A percentile compares a stretch with the other conserved stretches of the same genome.
Evolutionary conservation across 192 early-diverging fungal genomes (phyloP).

Genomic region (Physocladia obscura): DNA sequence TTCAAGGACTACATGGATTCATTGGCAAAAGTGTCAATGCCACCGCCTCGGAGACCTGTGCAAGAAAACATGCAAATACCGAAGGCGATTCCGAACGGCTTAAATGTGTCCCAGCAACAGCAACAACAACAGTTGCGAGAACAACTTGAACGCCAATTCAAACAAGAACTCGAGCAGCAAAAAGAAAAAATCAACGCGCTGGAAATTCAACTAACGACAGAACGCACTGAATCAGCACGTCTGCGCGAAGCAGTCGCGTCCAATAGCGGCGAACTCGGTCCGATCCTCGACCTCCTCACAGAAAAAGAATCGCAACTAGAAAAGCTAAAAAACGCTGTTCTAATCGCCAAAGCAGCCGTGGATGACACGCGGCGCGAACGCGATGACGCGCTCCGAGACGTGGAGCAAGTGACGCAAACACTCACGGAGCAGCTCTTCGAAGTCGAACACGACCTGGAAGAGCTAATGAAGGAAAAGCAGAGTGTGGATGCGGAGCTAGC

Average conservation of each 20-base stretch:
- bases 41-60: background rate
- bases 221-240: background rate
- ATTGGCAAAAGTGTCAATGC: slow-evolving; percentile 4
- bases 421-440: slow-evolving; percentile 14
- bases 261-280: background rate
- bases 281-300: slow-evolving; percentile 17
- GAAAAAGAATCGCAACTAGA: slow-evolving; percentile 25
- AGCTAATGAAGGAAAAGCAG: background rate
- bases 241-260: background rate
- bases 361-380: slow-evolving; percentile 22
- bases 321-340: slow-evolving; percentile 14
- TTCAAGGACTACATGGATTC: slow-evolving; percentile 12
- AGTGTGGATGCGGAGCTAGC: background rate
- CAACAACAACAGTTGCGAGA: background rate
- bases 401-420: background rate
- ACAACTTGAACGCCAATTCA: background rate
- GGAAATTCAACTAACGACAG: background rate
- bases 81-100: background rate
- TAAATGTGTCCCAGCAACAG: background rate
- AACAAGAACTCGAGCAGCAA: background rate
- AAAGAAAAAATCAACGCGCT: background rate
- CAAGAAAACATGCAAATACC: too few relatives aligned
- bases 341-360: slow-evolving; percentile 12
- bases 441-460: slow-evolving; percentile 1
- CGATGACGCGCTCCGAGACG: slow-evolving; percentile 1